phyloP scores from a whole-genome alignment of 371 early-diverging fungal species.

The Mortierella sp. region DNA sequence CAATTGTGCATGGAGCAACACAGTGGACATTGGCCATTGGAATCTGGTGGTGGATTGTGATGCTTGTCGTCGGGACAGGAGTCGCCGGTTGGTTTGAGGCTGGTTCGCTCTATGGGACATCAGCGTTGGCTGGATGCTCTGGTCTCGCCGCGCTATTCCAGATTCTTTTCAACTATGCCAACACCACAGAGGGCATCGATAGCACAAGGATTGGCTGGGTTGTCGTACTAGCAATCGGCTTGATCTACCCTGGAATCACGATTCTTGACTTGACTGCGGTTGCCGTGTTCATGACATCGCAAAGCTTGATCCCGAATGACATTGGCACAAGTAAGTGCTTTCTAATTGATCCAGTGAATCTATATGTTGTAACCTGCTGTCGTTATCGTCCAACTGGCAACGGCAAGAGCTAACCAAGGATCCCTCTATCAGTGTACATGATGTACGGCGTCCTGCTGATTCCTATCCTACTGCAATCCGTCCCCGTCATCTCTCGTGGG shows the following conservation, averaged over 20 bases:
- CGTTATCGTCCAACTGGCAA: too few species aligned
- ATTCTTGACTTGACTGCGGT: slow-evolving; percentile 20
- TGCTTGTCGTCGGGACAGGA: slow-evolving; percentile 26
- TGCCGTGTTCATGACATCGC: slow-evolving; percentile 17
- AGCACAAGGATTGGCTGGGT: slow-evolving; percentile 20
- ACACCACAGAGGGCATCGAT: slow-evolving; percentile 5
- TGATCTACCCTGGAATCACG: slow-evolving; percentile 18
- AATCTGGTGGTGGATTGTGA: slow-evolving; percentile 48
- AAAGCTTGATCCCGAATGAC: slow-evolving; percentile 21
- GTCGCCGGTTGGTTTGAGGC: slow-evolving; percentile 28
- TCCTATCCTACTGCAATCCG: slow-evolving; percentile 22
- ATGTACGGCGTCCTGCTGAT: slow-evolving; percentile 36
- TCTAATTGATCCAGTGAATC: too few species aligned
- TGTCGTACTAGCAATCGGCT: slow-evolving; percentile 7
- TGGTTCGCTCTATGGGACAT: slow-evolving; percentile 39
- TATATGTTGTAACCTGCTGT: too few species aligned
- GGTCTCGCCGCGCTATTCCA: slow-evolving; percentile 36
- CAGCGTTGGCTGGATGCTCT: slow-evolving; percentile 18
- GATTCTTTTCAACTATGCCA: slow-evolving; percentile 12
- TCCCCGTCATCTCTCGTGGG: slow-evolving; percentile 39
- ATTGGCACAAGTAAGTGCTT: slow-evolving; percentile 30
- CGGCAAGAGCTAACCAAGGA: slow-evolving; percentile 18
- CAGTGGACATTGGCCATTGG: slow-evolving; percentile 49
- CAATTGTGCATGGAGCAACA: slow-evolving; percentile 19
- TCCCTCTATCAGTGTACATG: slow-evolving; percentile 26